phyloP scores from a whole-genome alignment of 2,329 filamentous ascomycete genomes.

The Daldinia sp. region DNA sequence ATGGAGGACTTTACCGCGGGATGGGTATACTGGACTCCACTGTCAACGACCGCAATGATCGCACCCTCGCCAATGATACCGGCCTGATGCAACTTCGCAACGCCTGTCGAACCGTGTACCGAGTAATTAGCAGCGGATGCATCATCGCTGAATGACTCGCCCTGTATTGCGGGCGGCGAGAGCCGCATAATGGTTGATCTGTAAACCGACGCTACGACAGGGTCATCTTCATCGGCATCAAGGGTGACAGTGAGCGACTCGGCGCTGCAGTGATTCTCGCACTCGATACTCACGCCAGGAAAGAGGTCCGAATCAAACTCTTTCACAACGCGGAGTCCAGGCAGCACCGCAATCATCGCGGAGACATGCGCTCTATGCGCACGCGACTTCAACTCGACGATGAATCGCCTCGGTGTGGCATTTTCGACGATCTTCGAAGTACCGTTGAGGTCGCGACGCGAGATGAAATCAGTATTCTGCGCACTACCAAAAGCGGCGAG shows the following conservation, averaged over 20 bases:
- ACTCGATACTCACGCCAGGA: constrained; percentile 39
- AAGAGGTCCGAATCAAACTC: constrained; percentile 40
- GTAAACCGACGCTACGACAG: constrained; percentile 37
- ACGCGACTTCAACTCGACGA: constrained; percentile 39
- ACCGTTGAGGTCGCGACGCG: background rate
- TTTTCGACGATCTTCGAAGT: constrained; percentile 5
- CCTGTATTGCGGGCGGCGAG: constrained; percentile 22
- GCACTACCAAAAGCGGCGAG: background rate
- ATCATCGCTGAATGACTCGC: constrained; percentile 36
- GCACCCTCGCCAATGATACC: constrained; percentile 41
- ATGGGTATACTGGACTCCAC: constrained; percentile 40
- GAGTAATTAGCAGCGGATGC: constrained; percentile 37
- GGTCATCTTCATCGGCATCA: constrained; percentile 23
- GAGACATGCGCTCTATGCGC: constrained; percentile 21
- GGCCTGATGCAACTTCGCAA: constrained; percentile 35
- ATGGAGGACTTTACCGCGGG: constrained; percentile 28
- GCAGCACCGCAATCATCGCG: constrained; percentile 25
- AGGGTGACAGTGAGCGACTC: constrained; percentile 28
- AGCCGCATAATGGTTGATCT: constrained; percentile 33
- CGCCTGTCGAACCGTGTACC: constrained; percentile 38
- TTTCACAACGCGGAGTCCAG: constrained; percentile 37
- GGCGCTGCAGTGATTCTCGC: constrained; percentile 30
- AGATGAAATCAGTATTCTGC: background rate
- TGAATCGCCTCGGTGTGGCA: constrained; percentile 37
- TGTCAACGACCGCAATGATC: constrained; percentile 38